Base-by-base conservation (phyloP, 164 flowering plant genomes). In the Pachysandra terminalis region DNA sequence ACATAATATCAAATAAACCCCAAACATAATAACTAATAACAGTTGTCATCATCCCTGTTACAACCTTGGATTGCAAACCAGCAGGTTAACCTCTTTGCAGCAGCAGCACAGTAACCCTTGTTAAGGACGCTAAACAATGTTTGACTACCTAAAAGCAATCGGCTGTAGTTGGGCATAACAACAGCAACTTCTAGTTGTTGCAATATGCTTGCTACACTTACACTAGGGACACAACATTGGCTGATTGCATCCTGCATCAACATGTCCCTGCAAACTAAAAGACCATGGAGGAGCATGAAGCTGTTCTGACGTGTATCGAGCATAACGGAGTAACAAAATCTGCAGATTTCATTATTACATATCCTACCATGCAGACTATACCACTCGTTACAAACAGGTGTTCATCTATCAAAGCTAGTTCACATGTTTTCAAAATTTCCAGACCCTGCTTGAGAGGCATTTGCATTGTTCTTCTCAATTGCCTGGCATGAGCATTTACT, bases 301-400 rank as follows among this genome's bases (percentile, higher is more conserved):
- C 91, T 95, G 82, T 95, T 92, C 77, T 88, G 98, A 78, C 99
- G 91, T 89, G 78, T 95, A 92, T 49, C 99, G 98, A 1, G 99
- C 98, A 77, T 95, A 95, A 71, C 99, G 3, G 99, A 95, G 79
- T 98, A 95, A 0, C 99, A 91, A 60, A 95, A 95, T 74, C 92
- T 98, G 66, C 99, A 95, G 4, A 86, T 84, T 14, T 98, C 98
- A 73, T 95, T 87, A 71, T 95, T 97, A 78, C 98, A 95, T 35
- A 92, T 98, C 28, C 98, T 97, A 58, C 99, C 99, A 77, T 92
- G 99, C 64, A 92, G 89, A 73, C 99, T 95, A 76, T 98, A 95
- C 69, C 92, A 96, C 72, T 92, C 96, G 60, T 95, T 93, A 49
- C 99, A 95, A 66, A 86, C 84, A 79, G 93, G 97, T 92, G 96